Evolutionary conservation across 2,329 filamentous ascomycete species (phyloP), one percentile per base, ranked within the genome.

Genomic region (Venturia carpophila): DNA sequence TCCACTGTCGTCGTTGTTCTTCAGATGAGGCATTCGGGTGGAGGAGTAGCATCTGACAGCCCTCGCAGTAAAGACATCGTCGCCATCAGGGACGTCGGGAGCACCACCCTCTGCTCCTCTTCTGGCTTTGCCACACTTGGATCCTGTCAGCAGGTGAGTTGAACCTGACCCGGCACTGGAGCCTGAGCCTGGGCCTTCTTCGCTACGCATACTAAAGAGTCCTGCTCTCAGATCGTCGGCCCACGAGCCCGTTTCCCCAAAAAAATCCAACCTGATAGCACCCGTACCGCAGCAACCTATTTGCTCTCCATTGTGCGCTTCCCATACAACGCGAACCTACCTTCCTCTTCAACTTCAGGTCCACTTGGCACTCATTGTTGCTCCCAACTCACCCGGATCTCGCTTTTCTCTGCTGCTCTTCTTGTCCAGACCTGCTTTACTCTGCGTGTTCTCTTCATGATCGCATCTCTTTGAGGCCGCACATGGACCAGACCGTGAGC

Each of bases 171-270:
- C n/a, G n/a, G n/a, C n/a, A n/a, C n/a, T 37, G 17, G 52, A 37
- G 27, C 27, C 39, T 41, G 15, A 15, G 9, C 39, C 39, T 15
- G 39, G 0, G 13, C 30, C 52, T 30, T 19, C 19, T 19, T 21
- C 10, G 27, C 49, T 55, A 34, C 19, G 37, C 37, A 37, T 58
- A 19, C 52, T 58, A 24, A 58, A n/a, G 17, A 1, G 1, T 27
- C 9, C 27, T 37, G 27, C 24, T 56, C 15, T 5, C 30, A 58
- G 30, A 3, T 34, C 30, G 7, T 37, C 52, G 30, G 52, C 52
- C 15, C 52, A 56, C 49, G 49, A 56, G 49, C 49, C 49, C 49
- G 49, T 56, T 34, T 34, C 49, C 49, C 49, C 49, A 56, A 34
- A 21, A 49, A 19, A 19, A 15, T 58, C 19, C 10, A 5, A 58